Base-by-base conservation (phyloP, 2,329 filamentous ascomycete genomes). In the Pseudogymnoascus sp. region DNA sequence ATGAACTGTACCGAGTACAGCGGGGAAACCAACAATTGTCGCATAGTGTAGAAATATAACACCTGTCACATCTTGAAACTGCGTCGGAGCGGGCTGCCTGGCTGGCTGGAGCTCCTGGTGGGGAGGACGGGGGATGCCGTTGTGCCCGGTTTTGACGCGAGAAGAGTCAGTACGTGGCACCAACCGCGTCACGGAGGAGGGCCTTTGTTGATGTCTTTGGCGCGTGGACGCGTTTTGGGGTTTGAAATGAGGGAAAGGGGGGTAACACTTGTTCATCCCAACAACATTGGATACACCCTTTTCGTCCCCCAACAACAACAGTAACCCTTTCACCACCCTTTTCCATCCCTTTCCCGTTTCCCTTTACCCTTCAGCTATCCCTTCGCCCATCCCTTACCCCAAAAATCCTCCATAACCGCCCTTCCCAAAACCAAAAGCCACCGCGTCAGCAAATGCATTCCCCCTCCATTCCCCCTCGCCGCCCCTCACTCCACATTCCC, bases 321-420 rank as follows among this genome's bases (percentile, higher is more conserved):
- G 60, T 74, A 72, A 74, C 69, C 75, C 73, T 74, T 72, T 76
- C 73, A 75, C 75, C 74, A 74, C 74, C 75, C 72, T 72, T 74
- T 70, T 64, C 69, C 71, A 67, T 66, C 69, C 72, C 69, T 68
- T 65, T 64, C 66, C 59, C 75, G 71, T 72, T 74, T 71, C 71
- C 66, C 66, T 68, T 72, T 69, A 68, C 49, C 49, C 49, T 56
- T 56, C 49, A 18, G n/a, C 25, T 4, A 56, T 56, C 49, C 49
- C 49, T 56, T 56, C 49, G 7, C 8, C 25, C 9, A 56, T 56
- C 49, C 49, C 28, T 56, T 18, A 18, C 12, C 25, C 5, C 28
- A 56, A 56, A 56, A 56, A 34, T 18, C 9, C 14, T 11, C 49
- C 25, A 12, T 56, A 9, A 34, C 12, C 9, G 12, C n/a, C 28